Evolutionary conservation across 345 rosid genomes (phyloP).

Genomic region (Stellera chamaejasme): DNA sequence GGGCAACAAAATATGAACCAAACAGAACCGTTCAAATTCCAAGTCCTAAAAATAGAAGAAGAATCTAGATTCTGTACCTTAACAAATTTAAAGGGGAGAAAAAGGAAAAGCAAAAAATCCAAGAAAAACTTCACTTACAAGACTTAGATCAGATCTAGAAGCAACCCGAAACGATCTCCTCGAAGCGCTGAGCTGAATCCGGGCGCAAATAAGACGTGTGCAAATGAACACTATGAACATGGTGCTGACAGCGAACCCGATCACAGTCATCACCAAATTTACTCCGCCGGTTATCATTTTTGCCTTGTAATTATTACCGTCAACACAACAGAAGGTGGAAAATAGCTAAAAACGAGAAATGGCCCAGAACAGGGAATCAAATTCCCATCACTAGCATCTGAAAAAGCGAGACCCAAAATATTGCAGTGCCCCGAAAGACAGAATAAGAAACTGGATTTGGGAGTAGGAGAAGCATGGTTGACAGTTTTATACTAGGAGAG

Average conservation of each 20-base stretch:
- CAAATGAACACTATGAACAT: slow-evolving; percentile 78
- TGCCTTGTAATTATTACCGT: neutral
- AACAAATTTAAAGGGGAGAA: too few relatives aligned
- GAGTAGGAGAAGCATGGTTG: neutral
- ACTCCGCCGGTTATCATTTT: slow-evolving; percentile 53
- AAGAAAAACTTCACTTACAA: slow-evolving; percentile 24
- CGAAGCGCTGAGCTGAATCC: slow-evolving; percentile 52
- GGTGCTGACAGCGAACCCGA: slow-evolving; percentile 67
- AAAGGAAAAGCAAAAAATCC: too few relatives aligned
- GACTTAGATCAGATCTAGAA: slow-evolving; percentile 60
- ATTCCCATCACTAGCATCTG: neutral
- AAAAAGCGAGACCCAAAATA: neutral
- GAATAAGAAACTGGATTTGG: neutral
- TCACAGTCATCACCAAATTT: slow-evolving; percentile 79
- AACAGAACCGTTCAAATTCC: too few relatives aligned
- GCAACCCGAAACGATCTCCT: slow-evolving; percentile 49
- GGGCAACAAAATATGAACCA: too few relatives aligned
- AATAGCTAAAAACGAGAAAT: neutral
- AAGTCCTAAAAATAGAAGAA: too few relatives aligned
- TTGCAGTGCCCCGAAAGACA: neutral
- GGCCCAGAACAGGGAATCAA: neutral
- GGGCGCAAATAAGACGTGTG: slow-evolving; percentile 63
- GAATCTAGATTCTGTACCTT: too few relatives aligned
- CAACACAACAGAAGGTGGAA: neutral
- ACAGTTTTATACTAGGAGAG: slow-evolving; percentile 11